These are phyloP conservation scores for Candida maltosa DNA, from an alignment of 805 yeast species.

Conservation along the genomic window DNA sequence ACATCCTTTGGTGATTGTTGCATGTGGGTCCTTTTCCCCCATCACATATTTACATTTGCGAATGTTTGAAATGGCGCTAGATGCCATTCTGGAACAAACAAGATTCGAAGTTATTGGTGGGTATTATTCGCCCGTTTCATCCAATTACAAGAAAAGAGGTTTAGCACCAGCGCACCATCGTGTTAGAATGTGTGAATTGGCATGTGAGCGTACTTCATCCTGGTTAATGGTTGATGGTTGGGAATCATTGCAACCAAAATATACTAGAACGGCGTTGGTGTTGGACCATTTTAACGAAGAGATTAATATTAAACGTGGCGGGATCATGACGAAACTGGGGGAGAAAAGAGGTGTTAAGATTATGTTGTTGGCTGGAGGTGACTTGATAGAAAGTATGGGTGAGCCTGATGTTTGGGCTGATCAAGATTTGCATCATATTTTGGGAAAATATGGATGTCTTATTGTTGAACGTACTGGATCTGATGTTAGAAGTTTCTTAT, in stretches of 20 bases:
- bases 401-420: constrained; percentile 99
- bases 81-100: constrained; percentile 86
- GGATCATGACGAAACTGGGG: constrained; percentile 61
- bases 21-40: constrained; percentile 97
- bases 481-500: constrained; percentile 87
- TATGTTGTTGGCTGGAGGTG: constrained; percentile 97
- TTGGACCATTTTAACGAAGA: constrained; percentile 96
- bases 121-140: constrained; percentile 90
- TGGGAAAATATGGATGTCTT: constrained; percentile 94
- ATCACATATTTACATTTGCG: constrained; percentile 90
- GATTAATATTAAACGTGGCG: constrained; percentile 85
- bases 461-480: constrained; percentile 96
- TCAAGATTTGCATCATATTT: constrained; percentile 86
- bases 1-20: constrained; percentile 88
- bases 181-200: constrained; percentile 96
- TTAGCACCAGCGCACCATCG: constrained; percentile 85
- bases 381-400: constrained; percentile 97
- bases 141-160: constrained; percentile 90
- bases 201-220: constrained; percentile 92
- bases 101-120: constrained; percentile 96
- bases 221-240: constrained; percentile 99
- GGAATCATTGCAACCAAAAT: constrained; percentile 90
- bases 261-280: constrained; percentile 92
- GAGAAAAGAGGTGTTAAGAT: constrained; percentile 79
- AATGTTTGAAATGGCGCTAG: constrained; percentile 99